Conservation (phyloP, 441 rosid genomes). For the Pelargonium fulgidum region DNA sequence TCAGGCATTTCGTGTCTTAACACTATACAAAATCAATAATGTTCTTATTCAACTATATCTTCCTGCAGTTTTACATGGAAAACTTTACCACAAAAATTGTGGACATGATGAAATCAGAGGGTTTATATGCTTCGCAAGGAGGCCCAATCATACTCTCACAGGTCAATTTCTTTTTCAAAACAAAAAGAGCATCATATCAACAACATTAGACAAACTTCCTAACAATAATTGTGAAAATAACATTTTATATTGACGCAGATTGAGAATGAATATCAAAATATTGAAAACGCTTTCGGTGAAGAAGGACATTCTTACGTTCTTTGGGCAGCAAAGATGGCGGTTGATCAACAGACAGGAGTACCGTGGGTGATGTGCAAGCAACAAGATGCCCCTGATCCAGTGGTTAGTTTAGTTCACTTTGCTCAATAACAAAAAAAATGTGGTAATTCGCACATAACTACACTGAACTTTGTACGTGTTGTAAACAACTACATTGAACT, state of each 20-base stretch:
- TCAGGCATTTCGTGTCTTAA: too few relatives aligned
- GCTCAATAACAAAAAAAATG: too few relatives aligned
- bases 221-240: neutral
- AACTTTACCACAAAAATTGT: slow-evolving; percentile 52
- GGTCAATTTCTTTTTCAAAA: slow-evolving; percentile 24
- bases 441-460: too few relatives aligned
- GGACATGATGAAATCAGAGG: slow-evolving; percentile 56
- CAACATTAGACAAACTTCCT: neutral
- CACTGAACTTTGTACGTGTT: neutral
- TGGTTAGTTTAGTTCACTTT: slow-evolving; percentile 28
- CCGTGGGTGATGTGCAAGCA: slow-evolving; percentile 82
- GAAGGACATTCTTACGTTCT: slow-evolving; percentile 45
- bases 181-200: neutral
- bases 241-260: slow-evolving; percentile 29
- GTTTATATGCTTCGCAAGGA: slow-evolving; percentile 62
- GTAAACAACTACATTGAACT: too few relatives aligned
- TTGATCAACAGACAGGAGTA: slow-evolving; percentile 49
- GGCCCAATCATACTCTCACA: slow-evolving; percentile 72
- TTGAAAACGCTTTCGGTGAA: slow-evolving; percentile 41
- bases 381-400: slow-evolving; percentile 65
- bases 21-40: too few relatives aligned
- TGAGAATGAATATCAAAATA: slow-evolving; percentile 61
- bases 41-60: neutral
- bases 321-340: slow-evolving; percentile 66
- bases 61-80: slow-evolving; percentile 46